Evolutionary conservation across 75 land plant genomes (phyloP).

Genomic region (Larix kaempferi): DNA sequence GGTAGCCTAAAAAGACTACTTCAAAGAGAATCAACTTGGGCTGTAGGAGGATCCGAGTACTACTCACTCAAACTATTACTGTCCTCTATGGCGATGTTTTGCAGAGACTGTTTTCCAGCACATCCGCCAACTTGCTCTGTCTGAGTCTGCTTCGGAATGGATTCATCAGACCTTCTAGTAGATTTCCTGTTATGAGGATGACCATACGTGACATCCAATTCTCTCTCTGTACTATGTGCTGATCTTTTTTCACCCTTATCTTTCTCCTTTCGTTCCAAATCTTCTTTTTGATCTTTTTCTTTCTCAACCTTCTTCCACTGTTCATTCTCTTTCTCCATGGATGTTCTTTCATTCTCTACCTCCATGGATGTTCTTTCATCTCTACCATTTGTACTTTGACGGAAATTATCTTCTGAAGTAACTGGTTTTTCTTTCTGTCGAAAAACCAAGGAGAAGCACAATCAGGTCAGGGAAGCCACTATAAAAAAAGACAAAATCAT

Average conservation of each 20-base stretch:
- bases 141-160: constrained; percentile 36
- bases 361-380: constrained; percentile 45
- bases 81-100: not conserved
- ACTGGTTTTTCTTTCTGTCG: constrained; percentile 42
- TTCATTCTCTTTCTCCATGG: constrained; percentile 46
- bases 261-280: constrained; percentile 34
- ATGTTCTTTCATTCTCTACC: too few species aligned
- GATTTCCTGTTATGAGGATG: constrained; percentile 54
- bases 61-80: constrained; percentile 15
- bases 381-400: constrained; percentile 25
- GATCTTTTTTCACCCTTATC: constrained; percentile 53
- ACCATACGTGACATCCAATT: constrained; percentile 33
- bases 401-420: constrained; percentile 34
- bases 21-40: not conserved
- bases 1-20: too few species aligned
- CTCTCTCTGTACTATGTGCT: constrained; percentile 47
- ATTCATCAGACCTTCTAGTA: constrained; percentile 52
- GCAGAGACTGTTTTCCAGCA: not conserved
- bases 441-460: constrained; percentile 7
- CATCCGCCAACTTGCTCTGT: constrained; percentile 40
- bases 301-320: constrained; percentile 59
- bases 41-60: constrained; percentile 15
- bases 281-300: constrained; percentile 49
- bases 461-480: not conserved
- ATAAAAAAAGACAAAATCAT: not conserved